These are phyloP conservation scores for Sphagnum fallax DNA, from an alignment of 228 moss, liverwort and hornwort species.

Conservation along the genomic window DNA sequence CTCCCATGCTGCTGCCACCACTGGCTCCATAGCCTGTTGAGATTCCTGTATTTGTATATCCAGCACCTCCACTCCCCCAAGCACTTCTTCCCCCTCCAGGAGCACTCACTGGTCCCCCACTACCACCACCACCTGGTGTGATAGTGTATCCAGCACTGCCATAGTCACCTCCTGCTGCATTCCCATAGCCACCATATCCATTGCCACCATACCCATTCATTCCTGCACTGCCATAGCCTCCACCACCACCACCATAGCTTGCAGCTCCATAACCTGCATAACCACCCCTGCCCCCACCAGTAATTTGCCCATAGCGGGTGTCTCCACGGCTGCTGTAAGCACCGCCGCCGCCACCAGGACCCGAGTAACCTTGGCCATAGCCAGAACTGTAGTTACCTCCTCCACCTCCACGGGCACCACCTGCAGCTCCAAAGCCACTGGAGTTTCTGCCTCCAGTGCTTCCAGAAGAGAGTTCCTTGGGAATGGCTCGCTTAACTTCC, in stretches of 20 bases:
- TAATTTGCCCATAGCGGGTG: slow-evolving; percentile 57
- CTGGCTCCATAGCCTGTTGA: slow-evolving; percentile 68
- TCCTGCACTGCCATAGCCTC: slow-evolving; percentile 55
- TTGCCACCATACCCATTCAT: slow-evolving; percentile 88
- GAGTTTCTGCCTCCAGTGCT: slow-evolving; percentile 39
- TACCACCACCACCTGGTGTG: slow-evolving; percentile 62
- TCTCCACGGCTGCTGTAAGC: slow-evolving; percentile 51
- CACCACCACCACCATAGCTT: slow-evolving; percentile 62
- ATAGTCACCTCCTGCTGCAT: slow-evolving; percentile 63
- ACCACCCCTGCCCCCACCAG: slow-evolving; percentile 63
- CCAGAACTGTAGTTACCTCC: slow-evolving; percentile 65
- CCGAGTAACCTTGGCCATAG: slow-evolving; percentile 69
- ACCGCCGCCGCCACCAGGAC: slow-evolving; percentile 43
- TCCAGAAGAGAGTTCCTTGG: slow-evolving; percentile 83
- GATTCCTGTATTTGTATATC: slow-evolving; percentile 69
- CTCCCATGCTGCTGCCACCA: slow-evolving; percentile 69
- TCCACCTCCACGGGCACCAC: slow-evolving; percentile 10
- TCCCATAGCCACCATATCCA: slow-evolving; percentile 43
- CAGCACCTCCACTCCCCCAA: slow-evolving; percentile 87
- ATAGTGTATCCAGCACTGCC: slow-evolving; percentile 73
- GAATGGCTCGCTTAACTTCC: slow-evolving; percentile 95
- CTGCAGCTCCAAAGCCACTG: slow-evolving; percentile 37
- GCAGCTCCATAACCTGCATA: slow-evolving; percentile 60
- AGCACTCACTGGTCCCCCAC: slow-evolving; percentile 53
- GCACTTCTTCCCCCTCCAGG: slow-evolving; percentile 71